Base-by-base conservation (phyloP, 441 rosid species). In the Jatropha multifida region DNA sequence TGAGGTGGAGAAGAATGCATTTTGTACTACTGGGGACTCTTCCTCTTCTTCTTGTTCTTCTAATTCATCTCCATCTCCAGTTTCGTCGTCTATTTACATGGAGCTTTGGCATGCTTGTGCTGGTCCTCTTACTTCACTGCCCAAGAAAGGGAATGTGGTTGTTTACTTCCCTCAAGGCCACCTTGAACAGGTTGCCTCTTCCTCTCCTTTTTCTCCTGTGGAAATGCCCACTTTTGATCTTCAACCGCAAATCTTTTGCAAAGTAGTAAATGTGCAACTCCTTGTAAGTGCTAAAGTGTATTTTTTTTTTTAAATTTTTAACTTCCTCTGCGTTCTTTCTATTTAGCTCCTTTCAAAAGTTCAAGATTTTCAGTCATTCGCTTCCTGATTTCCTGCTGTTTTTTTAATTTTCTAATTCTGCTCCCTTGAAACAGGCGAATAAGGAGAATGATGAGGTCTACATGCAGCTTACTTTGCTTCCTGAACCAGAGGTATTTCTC, bases 41-140 rank as follows among this genome's bases (percentile, higher is more conserved):
- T 88, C 90, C 54, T 86, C 95, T 63, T 88, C 96, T 68, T 88
- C 87, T 3, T 85, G 88, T 67, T 87, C 94, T 61, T 84, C 89
- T 48, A 84, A 84, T 78, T 84, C 91, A 26, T 83, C 94, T 69
- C 69, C 88, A 17, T 81, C 88, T 67, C 79, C 85, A 73, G 72
- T 81, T 70, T 81, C 86, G 17, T 85, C 96, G 67, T 86, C 94
- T 56, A 87, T 88, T 48, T 91, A 91, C 83, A 80, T 90, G 80
- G 96, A 88, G 86, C 93, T 93, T 5, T 91, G 97, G 97, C 94
- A 91, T 87, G 97, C 98, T 78, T 91, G 97, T 85, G 98, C 97
- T 84, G 98, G 98, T 18, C 96, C 97, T 81, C 91, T 91, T 68
- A 83, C 90, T 79, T 93, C 84, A 65, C 94, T 91, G 41, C 97